Base-by-base conservation (phyloP, 495 filamentous ascomycete species). In the Echria macrotheca region DNA sequence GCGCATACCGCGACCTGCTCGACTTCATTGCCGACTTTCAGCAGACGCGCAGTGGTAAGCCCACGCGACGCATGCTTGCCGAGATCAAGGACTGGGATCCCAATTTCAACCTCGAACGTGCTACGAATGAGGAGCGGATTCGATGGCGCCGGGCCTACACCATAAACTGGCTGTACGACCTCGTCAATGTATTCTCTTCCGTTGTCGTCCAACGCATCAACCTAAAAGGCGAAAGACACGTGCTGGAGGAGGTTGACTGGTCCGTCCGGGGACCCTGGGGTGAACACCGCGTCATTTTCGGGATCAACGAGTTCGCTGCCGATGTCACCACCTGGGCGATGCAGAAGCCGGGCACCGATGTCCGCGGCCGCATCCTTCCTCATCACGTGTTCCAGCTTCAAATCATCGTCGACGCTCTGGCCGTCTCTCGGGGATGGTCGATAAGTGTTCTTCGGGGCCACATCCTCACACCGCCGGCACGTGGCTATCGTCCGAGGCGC, bases 101-200 rank as follows among this genome's bases (percentile, higher is more conserved):
- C 4, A 59, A 64, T 3, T 50, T 75, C 26, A 55, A 77, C 39
- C 66, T 75, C 21, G 49, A 60, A 45, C 22, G 39, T 10, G 65
- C 69, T 3, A 69, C 45, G 35, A 58, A 70, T 22, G 49, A 64
- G 19, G 51, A 74, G 28, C 55, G 69, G n/a, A 24, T 66, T 18
- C 55, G 61, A 21, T 75, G 73, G 72, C 69, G 73, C 12, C 65
- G 70, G 5, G 45, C 55, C 1, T 77, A 75, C 42, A 70, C 67
- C 32, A 71, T 77, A 54, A 75, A 74, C 58, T 73, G 69, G 71
- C 68, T 77, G 1, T 76, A 75, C 50, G 71, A 76, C 40, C 61
- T 76, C 18, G 68, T 73, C 46, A 73, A 72, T 25, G 25, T 71
- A 17, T 70, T 61, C 33, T 71, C 70, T 15, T 59, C 52, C 9